Percentiles rank a stretch among this genome's conserved stretches.
Evolutionary conservation across 1,284 basidiomycete genomes (phyloP).

Genomic region (Paramarasmius palmivorus): DNA sequence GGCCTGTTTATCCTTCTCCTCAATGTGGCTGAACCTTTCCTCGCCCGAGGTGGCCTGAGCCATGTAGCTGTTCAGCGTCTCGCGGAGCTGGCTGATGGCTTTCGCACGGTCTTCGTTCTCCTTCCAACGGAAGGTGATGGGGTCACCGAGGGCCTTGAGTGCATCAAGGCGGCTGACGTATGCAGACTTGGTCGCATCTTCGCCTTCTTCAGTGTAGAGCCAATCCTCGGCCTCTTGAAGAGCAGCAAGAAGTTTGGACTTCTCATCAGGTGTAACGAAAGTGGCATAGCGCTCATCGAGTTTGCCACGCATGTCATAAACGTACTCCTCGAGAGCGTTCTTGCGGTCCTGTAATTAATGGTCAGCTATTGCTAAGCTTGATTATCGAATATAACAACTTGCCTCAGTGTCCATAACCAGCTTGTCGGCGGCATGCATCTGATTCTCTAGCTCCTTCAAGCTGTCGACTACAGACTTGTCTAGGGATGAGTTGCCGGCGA

Average conservation of each 20-base stretch:
- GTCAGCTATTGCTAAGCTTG: background rate
- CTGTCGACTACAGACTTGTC: constrained; percentile 64
- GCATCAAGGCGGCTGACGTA: constrained; percentile 81
- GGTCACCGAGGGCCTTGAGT: constrained; percentile 83
- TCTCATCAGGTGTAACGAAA: constrained; percentile 76
- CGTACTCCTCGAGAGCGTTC: constrained; percentile 96
- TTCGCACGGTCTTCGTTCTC: constrained; percentile 81
- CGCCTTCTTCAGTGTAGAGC: constrained; percentile 94
- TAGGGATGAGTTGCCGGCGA: constrained; percentile 63
- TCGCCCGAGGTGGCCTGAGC: constrained; percentile 78
- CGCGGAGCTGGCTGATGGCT: constrained; percentile 74
- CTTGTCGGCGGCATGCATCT: constrained; percentile 90
- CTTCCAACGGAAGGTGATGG: constrained; percentile 77
- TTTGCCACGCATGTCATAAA: constrained; percentile 92
- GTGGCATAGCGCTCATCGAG: constrained; percentile 83
- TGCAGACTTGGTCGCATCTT: constrained; percentile 90
- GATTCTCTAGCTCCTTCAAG: constrained; percentile 76
- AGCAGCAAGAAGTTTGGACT: constrained; percentile 68
- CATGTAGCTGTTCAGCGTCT: constrained; percentile 84
- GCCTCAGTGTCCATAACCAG: constrained; percentile 95
- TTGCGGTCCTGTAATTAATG: constrained; percentile 74
- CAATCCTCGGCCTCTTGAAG: constrained; percentile 87
- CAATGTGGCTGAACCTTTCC: constrained; percentile 86
- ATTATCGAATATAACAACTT: constrained; percentile 23
- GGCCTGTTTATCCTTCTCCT: constrained; percentile 81